Base-by-base conservation (phyloP, 2,329 filamentous ascomycete genomes). In the Aspergillus aculeatus region DNA sequence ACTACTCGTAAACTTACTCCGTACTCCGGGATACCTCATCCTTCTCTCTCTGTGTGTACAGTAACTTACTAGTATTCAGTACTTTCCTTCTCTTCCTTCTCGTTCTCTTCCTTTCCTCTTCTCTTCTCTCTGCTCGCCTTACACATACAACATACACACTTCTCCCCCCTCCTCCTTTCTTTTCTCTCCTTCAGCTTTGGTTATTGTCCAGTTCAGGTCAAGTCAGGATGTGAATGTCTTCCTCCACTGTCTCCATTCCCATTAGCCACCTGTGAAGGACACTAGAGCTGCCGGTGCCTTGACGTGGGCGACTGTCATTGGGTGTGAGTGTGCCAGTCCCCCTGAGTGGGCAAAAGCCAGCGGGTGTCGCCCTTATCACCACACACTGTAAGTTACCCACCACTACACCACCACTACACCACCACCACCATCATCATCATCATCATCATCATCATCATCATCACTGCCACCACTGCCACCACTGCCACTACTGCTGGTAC, bases 221-320 rank as follows among this genome's bases (percentile, higher is more conserved):
- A 11, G 32, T 44, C 50, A 32, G 32, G 32, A 35, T 35, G 32
- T 50, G 47, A 47, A 50, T 24, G 9, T 41, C 44, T 49, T 55
- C 24, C 55, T 49, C 50, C 58, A 52, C 54, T 35, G 50, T 51
- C 63, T 51, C 56, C 50, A 49, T 56, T 58, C 56, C 60, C 44
- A 56, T 49, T 58, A 29, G 52, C 49, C 35, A 47, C 35, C 41
- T 49, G 47, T 49, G 26, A 48, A 49, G 21, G 29, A 24, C 63
- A 57, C 63, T 66, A 62, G 54, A 59, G 50, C 56, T 41, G 47
- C 49, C 58, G 35, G 50, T 62, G 41, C 48, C 52, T 64, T 65
- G 66, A 69, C 67, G 67, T 69, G 67, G 67, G 65, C 62, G 54
- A 51, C 59, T 63, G 52, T 64, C 54, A 69, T 69, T 69, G 67